Conservation (phyloP, 768 basidiomycete species). For the Psilocybe subaeruginosa region DNA sequence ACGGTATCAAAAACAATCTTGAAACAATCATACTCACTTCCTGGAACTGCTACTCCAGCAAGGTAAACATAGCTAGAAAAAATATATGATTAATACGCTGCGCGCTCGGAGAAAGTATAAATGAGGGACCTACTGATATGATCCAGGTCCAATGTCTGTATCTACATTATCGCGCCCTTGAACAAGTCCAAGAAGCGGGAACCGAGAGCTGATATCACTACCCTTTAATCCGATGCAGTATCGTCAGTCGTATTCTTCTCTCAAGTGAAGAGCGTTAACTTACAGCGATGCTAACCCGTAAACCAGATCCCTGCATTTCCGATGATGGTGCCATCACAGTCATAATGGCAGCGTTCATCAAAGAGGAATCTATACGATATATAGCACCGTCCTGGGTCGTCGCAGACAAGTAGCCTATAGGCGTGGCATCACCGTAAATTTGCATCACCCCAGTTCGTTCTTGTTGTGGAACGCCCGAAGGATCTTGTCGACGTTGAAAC, state of each 20-base stretch:
- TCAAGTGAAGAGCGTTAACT: not conserved
- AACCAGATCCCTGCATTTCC: not conserved
- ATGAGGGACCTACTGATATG: not conserved
- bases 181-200: conserved; percentile 6
- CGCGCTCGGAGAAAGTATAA: too few relatives aligned
- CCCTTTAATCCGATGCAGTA: not conserved
- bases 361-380: not conserved
- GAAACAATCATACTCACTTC: not conserved
- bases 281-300: not conserved
- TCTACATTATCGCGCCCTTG: conserved; percentile 7
- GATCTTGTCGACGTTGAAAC: not conserved
- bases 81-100: too few relatives aligned
- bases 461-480: not conserved
- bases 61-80: not conserved
- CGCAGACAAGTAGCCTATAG: not conserved
- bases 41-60: conserved; percentile 4
- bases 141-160: not conserved
- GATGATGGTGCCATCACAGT: not conserved
- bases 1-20: too few relatives aligned
- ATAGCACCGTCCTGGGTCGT: not conserved
- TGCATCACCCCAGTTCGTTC: conserved; percentile 1
- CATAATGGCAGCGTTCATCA: conserved; percentile 1
- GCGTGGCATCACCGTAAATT: not conserved
- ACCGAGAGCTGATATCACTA: not conserved
- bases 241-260: not conserved